A percentile compares a stretch with the other conserved stretches of the same genome.
These are phyloP conservation scores for Ceratobasidium sp. DNA, from an alignment of 1,284 basidiomycete species.

Conservation along the genomic window DNA sequence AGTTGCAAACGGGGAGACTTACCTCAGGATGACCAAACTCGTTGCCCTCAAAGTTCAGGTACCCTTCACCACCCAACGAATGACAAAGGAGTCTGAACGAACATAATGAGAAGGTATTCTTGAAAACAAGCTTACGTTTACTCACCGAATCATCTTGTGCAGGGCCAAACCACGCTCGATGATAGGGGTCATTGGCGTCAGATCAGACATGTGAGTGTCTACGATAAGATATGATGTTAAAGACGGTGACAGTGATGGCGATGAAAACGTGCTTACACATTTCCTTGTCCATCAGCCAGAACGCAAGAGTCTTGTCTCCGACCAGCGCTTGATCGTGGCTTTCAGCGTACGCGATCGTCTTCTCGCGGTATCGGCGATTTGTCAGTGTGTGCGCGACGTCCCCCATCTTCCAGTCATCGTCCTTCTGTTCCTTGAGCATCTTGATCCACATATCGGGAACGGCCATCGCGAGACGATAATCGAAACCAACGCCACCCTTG, in stretches of 20 bases:
- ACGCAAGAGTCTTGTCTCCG: conserved; percentile 97
- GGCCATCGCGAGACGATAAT: conserved; percentile 98
- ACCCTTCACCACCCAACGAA: conserved; percentile 94
- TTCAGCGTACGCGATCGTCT: conserved; percentile 94
- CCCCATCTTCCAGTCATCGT: conserved; percentile 90
- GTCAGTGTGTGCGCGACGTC: conserved; percentile 91
- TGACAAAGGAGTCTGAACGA: conserved; percentile 83
- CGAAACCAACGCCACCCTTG: conserved; percentile 94
- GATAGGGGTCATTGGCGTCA: conserved; percentile 85
- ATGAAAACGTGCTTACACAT: conserved; percentile 76
- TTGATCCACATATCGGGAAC: conserved; percentile 99
- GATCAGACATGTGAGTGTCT: conserved; percentile 96
- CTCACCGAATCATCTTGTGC: conserved; percentile 97
- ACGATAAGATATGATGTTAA: conserved; percentile 9
- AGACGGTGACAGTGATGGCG: conserved; percentile 38
- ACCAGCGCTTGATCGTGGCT: conserved; percentile 98
- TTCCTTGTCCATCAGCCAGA: conserved; percentile 99
- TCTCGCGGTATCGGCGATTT: conserved; percentile 90
- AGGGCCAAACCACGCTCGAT: conserved; percentile 90
- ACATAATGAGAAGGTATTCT: conserved; percentile 15
- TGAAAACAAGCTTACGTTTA: conserved; percentile 18
- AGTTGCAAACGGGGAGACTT: conserved; percentile 47
- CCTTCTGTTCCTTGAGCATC: conserved; percentile 89
- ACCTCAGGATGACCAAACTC: conserved; percentile 98
- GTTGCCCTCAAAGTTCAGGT: conserved; percentile 98